phyloP scores from a whole-genome alignment of 306 rosid species.

The Trifolium dubium region DNA sequence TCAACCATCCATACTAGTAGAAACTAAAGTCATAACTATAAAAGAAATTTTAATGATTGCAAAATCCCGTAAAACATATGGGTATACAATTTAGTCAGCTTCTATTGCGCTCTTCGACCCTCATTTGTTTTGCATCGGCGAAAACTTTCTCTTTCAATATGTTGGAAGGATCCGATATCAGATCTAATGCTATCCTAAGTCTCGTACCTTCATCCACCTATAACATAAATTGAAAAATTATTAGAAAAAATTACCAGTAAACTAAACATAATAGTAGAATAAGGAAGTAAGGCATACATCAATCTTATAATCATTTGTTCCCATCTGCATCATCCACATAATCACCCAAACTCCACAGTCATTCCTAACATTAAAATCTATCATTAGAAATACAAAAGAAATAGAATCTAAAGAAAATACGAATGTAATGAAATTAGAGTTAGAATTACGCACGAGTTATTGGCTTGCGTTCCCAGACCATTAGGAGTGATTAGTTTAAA shows the following conservation, averaged over 20 bases:
- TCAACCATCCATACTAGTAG: too few species aligned
- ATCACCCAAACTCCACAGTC: conserved; percentile 1
- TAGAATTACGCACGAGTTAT: not conserved
- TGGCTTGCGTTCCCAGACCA: not conserved
- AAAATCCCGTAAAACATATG: too few species aligned
- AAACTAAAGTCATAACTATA: too few species aligned
- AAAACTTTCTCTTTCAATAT: too few species aligned
- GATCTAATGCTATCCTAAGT: not conserved
- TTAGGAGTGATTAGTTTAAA: not conserved
- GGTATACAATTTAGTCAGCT: too few species aligned
- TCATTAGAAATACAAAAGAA: not conserved
- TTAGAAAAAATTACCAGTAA: not conserved
- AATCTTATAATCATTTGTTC: not conserved
- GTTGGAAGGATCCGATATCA: not conserved
- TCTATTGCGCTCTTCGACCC: too few species aligned
- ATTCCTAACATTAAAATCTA: not conserved
- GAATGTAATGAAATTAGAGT: not conserved
- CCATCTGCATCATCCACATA: not conserved
- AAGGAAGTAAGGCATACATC: not conserved
- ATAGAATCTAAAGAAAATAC: not conserved
- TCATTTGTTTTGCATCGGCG: too few species aligned
- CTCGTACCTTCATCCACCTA: not conserved
- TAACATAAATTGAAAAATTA: too few species aligned
- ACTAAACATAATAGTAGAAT: not conserved
- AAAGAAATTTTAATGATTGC: too few species aligned